Evolutionary conservation across 208 protist species (phyloP).

Genomic region (Porcisia deanei): DNA sequence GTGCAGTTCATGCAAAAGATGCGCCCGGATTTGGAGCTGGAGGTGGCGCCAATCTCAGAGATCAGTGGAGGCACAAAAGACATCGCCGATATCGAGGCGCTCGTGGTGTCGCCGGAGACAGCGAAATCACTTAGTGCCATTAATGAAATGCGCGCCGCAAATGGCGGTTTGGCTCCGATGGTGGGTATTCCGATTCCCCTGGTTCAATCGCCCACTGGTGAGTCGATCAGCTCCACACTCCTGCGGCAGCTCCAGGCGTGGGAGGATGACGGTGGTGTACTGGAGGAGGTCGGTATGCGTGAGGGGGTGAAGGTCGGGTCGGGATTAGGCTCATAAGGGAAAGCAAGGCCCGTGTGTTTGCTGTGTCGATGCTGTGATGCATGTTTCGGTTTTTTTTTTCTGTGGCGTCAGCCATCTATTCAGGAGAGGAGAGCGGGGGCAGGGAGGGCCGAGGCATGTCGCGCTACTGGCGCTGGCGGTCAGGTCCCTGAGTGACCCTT

Average conservation of each 20-base stretch:
- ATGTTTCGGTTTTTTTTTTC: not conserved
- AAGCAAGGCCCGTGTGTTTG: not conserved
- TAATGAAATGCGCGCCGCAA: conserved; percentile 63
- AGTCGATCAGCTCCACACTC: conserved; percentile 71
- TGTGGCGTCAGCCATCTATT: too few species aligned
- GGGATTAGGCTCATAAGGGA: not conserved
- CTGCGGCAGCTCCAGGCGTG: conserved; percentile 34
- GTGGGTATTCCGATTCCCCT: conserved; percentile 60
- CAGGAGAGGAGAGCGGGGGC: too few species aligned
- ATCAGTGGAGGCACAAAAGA: conserved; percentile 68
- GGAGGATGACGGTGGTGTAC: not conserved
- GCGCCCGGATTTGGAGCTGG: conserved; percentile 58
- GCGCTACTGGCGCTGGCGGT: too few species aligned
- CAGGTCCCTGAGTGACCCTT: too few species aligned
- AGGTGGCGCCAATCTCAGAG: conserved; percentile 68
- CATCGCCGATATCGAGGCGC: conserved; percentile 65
- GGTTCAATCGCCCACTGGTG: conserved; percentile 41
- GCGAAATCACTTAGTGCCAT: conserved; percentile 48
- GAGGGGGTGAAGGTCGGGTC: not conserved
- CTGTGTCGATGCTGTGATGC: not conserved
- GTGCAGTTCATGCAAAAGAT: conserved; percentile 52
- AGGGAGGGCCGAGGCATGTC: too few species aligned
- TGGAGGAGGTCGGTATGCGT: not conserved
- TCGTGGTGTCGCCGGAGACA: conserved; percentile 86
- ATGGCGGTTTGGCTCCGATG: conserved; percentile 50